Conservation (phyloP, 176 grass and related monocot genomes). For the Triticum timopheevii region DNA sequence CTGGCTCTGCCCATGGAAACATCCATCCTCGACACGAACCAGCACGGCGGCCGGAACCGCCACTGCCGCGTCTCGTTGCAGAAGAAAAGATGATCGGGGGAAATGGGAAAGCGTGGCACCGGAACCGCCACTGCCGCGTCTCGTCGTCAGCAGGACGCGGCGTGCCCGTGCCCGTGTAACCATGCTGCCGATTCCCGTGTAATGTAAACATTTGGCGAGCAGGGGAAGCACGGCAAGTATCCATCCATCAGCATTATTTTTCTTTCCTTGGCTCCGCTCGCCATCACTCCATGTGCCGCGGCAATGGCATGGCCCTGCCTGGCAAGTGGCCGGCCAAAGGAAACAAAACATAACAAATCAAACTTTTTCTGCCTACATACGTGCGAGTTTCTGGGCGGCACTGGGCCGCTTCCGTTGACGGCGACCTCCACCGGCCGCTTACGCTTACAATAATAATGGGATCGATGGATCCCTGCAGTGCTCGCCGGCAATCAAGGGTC, state of each 20-base stretch:
- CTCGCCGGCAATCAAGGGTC: conserved; percentile 22
- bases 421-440: conserved; percentile 7
- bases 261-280: neutral
- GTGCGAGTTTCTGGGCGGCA: conserved; percentile 29
- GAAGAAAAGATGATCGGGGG: neutral
- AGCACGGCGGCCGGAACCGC: neutral
- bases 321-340: conserved; percentile 33
- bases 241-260: neutral
- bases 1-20: neutral
- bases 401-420: conserved; percentile 23
- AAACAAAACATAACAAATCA: conserved; percentile 26
- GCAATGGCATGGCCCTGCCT: neutral
- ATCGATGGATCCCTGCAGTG: neutral
- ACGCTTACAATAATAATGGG: neutral
- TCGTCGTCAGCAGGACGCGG: neutral
- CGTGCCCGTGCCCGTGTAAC: neutral
- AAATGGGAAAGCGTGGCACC: neutral
- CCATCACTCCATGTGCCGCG: neutral
- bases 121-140: neutral
- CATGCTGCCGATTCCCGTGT: neutral
- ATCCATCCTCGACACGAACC: neutral
- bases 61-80: neutral
- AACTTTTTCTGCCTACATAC: neutral
- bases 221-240: conserved; percentile 40
- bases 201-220: conserved; percentile 29